A percentile compares a stretch with the other conserved stretches of the same genome.
These are phyloP conservation scores for Boechera stricta DNA, from an alignment of 345 rosid species.

Conservation along the genomic window DNA sequence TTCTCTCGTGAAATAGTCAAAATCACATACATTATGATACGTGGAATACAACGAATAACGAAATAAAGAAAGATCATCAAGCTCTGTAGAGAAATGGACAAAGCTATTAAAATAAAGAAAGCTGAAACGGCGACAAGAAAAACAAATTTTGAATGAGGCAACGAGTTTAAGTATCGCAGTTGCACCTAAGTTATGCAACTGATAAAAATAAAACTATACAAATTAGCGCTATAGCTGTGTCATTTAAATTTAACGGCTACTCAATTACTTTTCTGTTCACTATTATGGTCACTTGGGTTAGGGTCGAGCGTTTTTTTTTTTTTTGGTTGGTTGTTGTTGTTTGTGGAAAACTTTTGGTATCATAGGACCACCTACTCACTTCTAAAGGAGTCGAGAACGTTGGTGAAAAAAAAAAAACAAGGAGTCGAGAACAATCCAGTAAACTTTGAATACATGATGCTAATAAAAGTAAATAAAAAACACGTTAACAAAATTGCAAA, in stretches of 20 bases:
- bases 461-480: too few relatives aligned
- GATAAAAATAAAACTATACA: constrained; percentile 3
- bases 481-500: too few relatives aligned
- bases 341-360: background rate
- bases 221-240: background rate
- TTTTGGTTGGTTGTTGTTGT: background rate
- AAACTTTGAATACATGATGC: too few relatives aligned
- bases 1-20: too few relatives aligned
- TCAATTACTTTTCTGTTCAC: background rate
- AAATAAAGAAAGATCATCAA: too few relatives aligned
- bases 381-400: background rate
- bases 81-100: too few relatives aligned
- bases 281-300: background rate
- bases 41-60: too few relatives aligned
- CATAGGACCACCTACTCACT: background rate
- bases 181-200: background rate
- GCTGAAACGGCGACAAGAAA: too few relatives aligned
- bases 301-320: background rate
- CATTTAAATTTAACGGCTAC: background rate
- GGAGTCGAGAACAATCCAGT: background rate
- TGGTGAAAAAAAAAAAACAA: too few relatives aligned
- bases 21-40: too few relatives aligned
- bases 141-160: too few relatives aligned
- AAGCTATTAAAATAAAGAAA: too few relatives aligned
- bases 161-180: background rate